Percentiles rank a stretch among this genome's conserved stretches.
phyloP scores from a whole-genome alignment of 1,284 basidiomycete genomes.

The Boletellus deceptivus region DNA sequence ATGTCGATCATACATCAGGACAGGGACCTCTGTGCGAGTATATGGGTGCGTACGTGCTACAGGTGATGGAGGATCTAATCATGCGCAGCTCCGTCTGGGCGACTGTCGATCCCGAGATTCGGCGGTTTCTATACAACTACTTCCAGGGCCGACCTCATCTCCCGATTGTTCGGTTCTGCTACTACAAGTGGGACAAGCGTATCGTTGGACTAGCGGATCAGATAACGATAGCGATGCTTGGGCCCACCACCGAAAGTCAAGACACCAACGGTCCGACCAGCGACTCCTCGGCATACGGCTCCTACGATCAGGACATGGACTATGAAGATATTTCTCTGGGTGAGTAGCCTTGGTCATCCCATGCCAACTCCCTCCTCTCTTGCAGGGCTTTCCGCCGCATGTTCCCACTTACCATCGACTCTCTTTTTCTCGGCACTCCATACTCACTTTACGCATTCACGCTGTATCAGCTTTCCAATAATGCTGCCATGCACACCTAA shows the following conservation, averaged over 20 bases:
- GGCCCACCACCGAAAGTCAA: too few species aligned
- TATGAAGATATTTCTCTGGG: not conserved
- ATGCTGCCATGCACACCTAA: not conserved
- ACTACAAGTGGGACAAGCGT: constrained; percentile 23
- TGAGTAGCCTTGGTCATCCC: constrained; percentile 6
- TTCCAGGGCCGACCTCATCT: constrained; percentile 8
- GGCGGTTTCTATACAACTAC: not conserved
- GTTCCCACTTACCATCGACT: not conserved
- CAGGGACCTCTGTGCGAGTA: constrained; percentile 15
- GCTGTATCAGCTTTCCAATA: not conserved
- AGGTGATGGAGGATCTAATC: not conserved
- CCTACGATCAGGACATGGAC: not conserved
- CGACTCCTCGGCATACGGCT: too few species aligned
- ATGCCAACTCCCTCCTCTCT: constrained; percentile 5
- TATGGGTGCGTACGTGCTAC: constrained; percentile 25
- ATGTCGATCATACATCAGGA: not conserved
- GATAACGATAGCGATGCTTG: not conserved
- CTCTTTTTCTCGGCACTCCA: not conserved
- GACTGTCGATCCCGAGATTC: constrained; percentile 7
- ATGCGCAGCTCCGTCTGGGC: constrained; percentile 8
- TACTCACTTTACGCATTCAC: not conserved
- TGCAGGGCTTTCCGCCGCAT: not conserved
- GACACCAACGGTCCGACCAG: too few species aligned
- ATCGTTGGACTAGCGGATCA: constrained; percentile 19
- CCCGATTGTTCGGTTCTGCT: constrained; percentile 12